phyloP scores from a whole-genome alignment of 768 basidiomycete genomes.

The Bullera alba region DNA sequence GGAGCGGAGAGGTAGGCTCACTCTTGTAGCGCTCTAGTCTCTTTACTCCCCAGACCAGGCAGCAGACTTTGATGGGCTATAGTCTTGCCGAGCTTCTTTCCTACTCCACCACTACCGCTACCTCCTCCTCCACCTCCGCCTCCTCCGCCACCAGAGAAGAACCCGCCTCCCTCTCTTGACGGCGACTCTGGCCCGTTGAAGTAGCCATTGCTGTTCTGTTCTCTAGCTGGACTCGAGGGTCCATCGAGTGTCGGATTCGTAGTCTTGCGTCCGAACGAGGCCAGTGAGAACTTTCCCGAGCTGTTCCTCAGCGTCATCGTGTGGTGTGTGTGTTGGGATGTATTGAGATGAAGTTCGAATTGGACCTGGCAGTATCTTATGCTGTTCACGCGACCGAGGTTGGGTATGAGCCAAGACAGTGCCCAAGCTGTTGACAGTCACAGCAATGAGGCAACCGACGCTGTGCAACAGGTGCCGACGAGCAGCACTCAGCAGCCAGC shows the following conservation, averaged over 20 bases:
- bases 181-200: background rate
- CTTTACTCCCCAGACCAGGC: slow-evolving; percentile 65
- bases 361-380: no score
- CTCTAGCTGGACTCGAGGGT: background rate
- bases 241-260: no score
- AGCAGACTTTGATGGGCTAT: slow-evolving; percentile 84
- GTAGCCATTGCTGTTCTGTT: background rate
- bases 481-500: no score
- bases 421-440: no score
- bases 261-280: slow-evolving; percentile 19
- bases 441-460: no score
- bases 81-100: slow-evolving; percentile 49
- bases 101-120: slow-evolving; percentile 7
- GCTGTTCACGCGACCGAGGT: no score
- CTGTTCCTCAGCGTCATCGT: slow-evolving; percentile 18
- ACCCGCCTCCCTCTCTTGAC: background rate
- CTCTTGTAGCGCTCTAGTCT: slow-evolving; percentile 74
- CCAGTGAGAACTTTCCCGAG: slow-evolving; percentile 33
- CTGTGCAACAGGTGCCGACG: no score
- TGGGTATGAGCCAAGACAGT: no score
- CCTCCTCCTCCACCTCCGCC: slow-evolving; percentile 12
- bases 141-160: background rate
- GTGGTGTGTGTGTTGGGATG: background rate
- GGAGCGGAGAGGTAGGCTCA: slow-evolving; percentile 8
- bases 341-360: background rate